A percentile compares a stretch with the other conserved stretches of the same genome.
Evolutionary conservation across 495 filamentous ascomycete genomes (phyloP).

Genomic region (Neurospora tetraspora): DNA sequence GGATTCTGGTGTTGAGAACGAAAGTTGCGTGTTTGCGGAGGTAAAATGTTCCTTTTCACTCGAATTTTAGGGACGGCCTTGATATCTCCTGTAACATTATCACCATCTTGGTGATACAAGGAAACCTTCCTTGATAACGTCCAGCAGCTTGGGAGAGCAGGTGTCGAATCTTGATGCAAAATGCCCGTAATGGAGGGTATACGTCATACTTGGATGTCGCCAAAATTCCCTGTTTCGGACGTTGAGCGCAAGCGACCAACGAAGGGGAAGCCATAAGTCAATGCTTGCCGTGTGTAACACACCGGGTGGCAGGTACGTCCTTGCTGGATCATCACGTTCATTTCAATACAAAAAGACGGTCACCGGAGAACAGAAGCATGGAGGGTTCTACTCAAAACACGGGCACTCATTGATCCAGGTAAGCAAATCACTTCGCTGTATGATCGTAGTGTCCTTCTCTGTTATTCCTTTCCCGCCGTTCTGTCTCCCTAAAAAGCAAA

Average conservation of each 20-base stretch:
- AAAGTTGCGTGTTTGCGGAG: neutral
- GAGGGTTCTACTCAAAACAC: too few species aligned
- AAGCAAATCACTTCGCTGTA: neutral
- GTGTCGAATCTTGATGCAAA: neutral
- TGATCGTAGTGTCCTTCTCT: neutral
- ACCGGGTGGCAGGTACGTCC: neutral
- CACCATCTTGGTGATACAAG: neutral
- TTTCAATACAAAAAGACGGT: neutral
- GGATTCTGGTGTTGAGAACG: neutral
- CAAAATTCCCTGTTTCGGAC: neutral
- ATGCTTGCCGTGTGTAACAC: neutral
- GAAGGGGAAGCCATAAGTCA: neutral
- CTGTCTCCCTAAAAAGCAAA: too few species aligned
- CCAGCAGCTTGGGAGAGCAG: neutral
- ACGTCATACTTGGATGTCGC: neutral
- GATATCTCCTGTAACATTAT: too few species aligned
- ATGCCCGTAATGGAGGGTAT: neutral
- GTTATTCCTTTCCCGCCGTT: neutral
- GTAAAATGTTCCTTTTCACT: neutral
- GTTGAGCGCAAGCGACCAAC: neutral
- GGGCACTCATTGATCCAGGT: too few species aligned
- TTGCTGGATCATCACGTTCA: neutral
- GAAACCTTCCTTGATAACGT: neutral
- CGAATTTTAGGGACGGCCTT: too few species aligned
- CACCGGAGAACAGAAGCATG: neutral